These are phyloP conservation scores for Geranium brycei DNA, from an alignment of 345 rosid species.

Conservation along the genomic window DNA sequence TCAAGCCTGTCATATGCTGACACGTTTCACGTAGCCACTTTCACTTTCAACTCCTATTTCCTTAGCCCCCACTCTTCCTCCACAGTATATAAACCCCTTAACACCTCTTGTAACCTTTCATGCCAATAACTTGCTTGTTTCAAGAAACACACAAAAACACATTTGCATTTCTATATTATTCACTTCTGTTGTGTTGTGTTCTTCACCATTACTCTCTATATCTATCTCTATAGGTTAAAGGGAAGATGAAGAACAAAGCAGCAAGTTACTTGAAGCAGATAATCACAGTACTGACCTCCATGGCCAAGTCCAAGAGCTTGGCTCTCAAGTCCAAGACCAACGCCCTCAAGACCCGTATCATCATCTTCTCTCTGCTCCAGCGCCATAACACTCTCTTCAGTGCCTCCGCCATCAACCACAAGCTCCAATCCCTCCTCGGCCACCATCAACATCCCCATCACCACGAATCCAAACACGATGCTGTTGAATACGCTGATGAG, in stretches of 20 bases:
- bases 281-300: conserved; percentile 22
- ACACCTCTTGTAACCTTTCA: conserved; percentile 1
- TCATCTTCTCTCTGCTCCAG: conserved; percentile 46
- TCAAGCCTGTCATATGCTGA: too few relatives aligned
- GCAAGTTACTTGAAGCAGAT: conserved; percentile 30
- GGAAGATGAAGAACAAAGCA: conserved; percentile 31
- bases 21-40: background rate
- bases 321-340: conserved; percentile 22
- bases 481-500: conserved; percentile 13
- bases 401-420: conserved; percentile 37
- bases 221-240: background rate
- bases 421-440: conserved; percentile 28
- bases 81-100: conserved; percentile 3
- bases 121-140: conserved; percentile 1
- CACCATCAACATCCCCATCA: conserved; percentile 2
- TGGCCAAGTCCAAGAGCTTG: conserved; percentile 16
- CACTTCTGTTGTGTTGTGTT: too few relatives aligned
- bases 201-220: too few relatives aligned
- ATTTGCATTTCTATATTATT: too few relatives aligned
- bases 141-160: too few relatives aligned
- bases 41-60: conserved; percentile 9
- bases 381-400: conserved; percentile 37
- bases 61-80: conserved; percentile 13
- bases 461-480: background rate
- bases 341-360: conserved; percentile 45